A percentile compares a stretch with the other conserved stretches of the same genome.
phyloP scores from a whole-genome alignment of 345 rosid species.

The Euphorbia peplus region DNA sequence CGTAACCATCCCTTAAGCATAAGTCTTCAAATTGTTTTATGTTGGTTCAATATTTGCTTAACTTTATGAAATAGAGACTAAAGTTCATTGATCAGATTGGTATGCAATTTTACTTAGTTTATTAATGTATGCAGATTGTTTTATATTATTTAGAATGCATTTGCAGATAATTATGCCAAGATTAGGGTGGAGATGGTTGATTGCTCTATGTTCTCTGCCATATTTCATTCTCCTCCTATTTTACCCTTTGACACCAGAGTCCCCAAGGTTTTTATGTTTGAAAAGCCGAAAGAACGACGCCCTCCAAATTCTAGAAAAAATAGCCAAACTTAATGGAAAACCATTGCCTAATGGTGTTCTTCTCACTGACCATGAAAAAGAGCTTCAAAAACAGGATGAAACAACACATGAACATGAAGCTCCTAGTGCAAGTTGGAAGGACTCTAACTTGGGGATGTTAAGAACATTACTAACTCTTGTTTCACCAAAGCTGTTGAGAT shows the following conservation, averaged over 20 bases:
- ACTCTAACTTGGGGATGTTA: constrained; percentile 39
- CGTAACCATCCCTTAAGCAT: too few relatives aligned
- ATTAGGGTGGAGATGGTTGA: constrained; percentile 91
- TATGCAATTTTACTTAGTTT: too few relatives aligned
- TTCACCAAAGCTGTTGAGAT: constrained; percentile 56
- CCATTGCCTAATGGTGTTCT: constrained; percentile 66
- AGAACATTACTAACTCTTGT: constrained; percentile 53
- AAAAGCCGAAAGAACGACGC: constrained; percentile 72
- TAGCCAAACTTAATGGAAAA: constrained; percentile 51
- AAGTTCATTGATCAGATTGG: too few relatives aligned
- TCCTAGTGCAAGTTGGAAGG: constrained; percentile 26
- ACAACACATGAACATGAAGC: constrained; percentile 36
- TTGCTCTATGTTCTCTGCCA: constrained; percentile 71
- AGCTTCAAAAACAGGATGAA: constrained; percentile 31
- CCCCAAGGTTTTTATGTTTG: constrained; percentile 76
- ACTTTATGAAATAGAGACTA: not conserved
- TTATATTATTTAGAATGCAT: not conserved
- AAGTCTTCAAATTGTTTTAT: too few relatives aligned
- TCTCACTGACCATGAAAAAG: constrained; percentile 52
- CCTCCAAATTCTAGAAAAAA: constrained; percentile 50
- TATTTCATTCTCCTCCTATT: constrained; percentile 70
- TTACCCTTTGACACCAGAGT: constrained; percentile 76
- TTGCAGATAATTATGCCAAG: constrained; percentile 83
- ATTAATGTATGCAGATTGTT: too few relatives aligned
- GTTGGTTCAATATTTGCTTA: too few relatives aligned